phyloP scores from a whole-genome alignment of 139 green algal genomes.

The Chlamydomonas eustigma region DNA sequence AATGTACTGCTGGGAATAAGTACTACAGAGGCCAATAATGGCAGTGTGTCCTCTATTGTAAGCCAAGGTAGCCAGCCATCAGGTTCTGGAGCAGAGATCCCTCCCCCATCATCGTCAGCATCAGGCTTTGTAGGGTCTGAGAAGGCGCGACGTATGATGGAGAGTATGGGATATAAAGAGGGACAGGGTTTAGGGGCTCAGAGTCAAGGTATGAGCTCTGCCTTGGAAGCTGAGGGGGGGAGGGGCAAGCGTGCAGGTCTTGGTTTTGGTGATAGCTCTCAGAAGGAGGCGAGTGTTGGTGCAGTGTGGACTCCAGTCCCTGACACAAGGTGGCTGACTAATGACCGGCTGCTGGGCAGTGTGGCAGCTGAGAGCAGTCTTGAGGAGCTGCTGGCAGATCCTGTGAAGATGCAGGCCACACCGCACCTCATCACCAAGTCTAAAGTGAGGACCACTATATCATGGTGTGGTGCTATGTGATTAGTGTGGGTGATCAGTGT shows the following conservation, averaged over 20 bases:
- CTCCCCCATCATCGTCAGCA: too few species aligned
- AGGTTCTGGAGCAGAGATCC: too few species aligned
- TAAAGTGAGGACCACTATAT: background rate
- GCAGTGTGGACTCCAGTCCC: constrained; percentile 13
- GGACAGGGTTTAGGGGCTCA: too few species aligned
- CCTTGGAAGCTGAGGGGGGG: background rate
- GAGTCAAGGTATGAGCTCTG: constrained; percentile 7
- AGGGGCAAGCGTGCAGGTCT: constrained; percentile 16
- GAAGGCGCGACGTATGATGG: background rate
- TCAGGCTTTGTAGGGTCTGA: too few species aligned
- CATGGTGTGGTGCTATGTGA: too few species aligned
- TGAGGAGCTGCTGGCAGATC: background rate
- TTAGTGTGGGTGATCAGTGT: too few species aligned
- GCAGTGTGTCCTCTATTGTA: too few species aligned
- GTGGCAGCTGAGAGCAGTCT: constrained; percentile 12
- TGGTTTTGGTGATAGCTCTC: constrained; percentile 4
- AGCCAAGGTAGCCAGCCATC: too few species aligned
- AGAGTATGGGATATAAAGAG: background rate
- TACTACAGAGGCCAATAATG: too few species aligned
- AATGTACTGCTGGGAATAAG: background rate
- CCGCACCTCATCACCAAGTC: background rate
- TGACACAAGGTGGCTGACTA: constrained; percentile 15
- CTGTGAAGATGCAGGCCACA: background rate
- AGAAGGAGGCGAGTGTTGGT: background rate
- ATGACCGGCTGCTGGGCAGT: constrained; percentile 1